Evolutionary conservation across 1,284 basidiomycete genomes (phyloP).

Genomic region (Pseudozyma thailandica): DNA sequence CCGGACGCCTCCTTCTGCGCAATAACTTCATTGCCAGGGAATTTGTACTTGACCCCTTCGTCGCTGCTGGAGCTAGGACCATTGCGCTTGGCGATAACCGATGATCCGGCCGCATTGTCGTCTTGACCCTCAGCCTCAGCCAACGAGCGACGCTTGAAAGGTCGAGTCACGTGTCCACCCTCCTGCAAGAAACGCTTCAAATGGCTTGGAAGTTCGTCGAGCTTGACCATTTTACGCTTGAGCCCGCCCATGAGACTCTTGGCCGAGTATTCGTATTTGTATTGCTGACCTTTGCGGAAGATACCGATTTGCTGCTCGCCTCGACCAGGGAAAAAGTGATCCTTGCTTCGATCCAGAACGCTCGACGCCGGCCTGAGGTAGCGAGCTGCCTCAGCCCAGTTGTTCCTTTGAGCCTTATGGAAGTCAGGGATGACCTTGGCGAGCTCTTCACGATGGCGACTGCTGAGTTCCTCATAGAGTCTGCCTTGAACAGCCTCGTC

Average conservation of each 20-base stretch:
- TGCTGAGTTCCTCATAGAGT: not conserved
- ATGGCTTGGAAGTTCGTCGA: constrained; percentile 1
- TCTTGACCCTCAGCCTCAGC: not conserved
- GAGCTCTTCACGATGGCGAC: not conserved
- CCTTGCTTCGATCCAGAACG: not conserved
- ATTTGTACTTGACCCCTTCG: no score
- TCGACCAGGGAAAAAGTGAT: not conserved
- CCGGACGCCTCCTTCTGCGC: no score
- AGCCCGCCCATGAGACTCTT: not conserved
- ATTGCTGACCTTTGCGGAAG: not conserved
- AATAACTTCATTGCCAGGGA: no score
- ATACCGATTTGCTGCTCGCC: not conserved
- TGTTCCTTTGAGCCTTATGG: not conserved
- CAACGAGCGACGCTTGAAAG: not conserved
- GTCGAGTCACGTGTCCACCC: not conserved
- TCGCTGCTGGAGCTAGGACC: no score
- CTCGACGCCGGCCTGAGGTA: not conserved
- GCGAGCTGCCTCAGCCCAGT: not conserved
- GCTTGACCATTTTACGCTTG: not conserved
- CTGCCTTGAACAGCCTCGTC: not conserved
- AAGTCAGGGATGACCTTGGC: not conserved
- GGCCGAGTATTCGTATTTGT: not conserved
- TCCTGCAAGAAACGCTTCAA: not conserved
- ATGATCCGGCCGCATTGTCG: no score
- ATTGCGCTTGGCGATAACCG: no score